phyloP scores from a whole-genome alignment of 805 yeast genomes.

The Saccharomyces eubayanus region DNA sequence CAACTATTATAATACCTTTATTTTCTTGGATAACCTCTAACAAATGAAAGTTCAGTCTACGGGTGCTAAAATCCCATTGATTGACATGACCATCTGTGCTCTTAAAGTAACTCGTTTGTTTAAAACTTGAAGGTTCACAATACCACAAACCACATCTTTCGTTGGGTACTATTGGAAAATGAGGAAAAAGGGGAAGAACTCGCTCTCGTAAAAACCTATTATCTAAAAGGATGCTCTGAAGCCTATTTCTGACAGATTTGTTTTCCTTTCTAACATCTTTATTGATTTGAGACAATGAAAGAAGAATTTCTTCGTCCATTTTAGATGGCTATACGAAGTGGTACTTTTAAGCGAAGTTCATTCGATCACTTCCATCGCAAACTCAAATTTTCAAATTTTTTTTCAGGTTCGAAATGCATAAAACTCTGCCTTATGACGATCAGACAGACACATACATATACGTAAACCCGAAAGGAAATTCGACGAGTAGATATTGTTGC shows the following conservation, averaged over 20 bases:
- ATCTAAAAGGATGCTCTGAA: conserved; percentile 67
- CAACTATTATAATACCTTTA: conserved; percentile 56
- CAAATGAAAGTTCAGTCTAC: conserved; percentile 69
- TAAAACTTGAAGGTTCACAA: conserved; percentile 37
- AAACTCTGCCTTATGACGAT: neutral
- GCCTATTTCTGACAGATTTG: conserved; percentile 47
- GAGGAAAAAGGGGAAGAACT: conserved; percentile 28
- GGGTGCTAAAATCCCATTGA: conserved; percentile 69
- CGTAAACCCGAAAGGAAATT: too few relatives aligned
- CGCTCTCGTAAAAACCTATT: conserved; percentile 38
- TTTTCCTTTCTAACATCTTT: conserved; percentile 44
- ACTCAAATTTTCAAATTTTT: neutral
- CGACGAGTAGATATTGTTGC: too few relatives aligned
- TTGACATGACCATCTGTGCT: conserved; percentile 86
- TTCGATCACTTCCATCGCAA: neutral
- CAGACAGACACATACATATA: neutral
- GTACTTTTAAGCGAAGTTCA: neutral
- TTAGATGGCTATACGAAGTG: neutral
- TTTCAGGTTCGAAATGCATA: neutral
- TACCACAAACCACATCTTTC: conserved; percentile 90
- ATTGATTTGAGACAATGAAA: conserved; percentile 18
- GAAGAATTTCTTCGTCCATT: conserved; percentile 6
- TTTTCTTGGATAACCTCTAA: conserved; percentile 38
- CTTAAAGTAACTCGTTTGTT: conserved; percentile 63
- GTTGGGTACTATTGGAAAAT: conserved; percentile 55